Percentiles rank a stretch among this genome's conserved stretches.
phyloP scores from a whole-genome alignment of 176 grass and related monocot species.

The Bromus sterilis region DNA sequence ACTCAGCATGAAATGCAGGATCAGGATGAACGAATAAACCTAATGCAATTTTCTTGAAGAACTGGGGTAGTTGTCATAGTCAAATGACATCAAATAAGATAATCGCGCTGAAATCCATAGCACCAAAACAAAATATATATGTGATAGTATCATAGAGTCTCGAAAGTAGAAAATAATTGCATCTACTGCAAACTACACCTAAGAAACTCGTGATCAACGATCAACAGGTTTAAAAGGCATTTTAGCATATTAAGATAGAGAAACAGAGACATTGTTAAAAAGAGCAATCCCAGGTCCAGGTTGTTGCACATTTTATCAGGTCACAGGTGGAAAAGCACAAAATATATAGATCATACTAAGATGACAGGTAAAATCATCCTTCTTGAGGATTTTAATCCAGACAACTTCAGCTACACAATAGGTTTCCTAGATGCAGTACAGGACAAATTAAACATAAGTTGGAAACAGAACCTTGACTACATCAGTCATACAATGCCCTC shows the following conservation, averaged over 20 bases:
- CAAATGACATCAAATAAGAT: conserved; percentile 11
- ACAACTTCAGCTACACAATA: background rate
- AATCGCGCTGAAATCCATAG: conserved; percentile 12
- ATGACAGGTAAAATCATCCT: background rate
- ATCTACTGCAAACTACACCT: background rate
- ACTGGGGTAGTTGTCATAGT: background rate
- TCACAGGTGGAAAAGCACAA: background rate
- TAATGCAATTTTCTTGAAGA: background rate
- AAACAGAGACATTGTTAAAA: background rate
- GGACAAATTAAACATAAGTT: background rate
- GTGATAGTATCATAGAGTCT: background rate
- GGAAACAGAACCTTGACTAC: background rate
- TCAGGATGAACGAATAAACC: too few relatives aligned
- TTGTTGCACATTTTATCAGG: background rate
- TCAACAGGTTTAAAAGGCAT: background rate
- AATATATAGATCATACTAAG: background rate
- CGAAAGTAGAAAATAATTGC: background rate
- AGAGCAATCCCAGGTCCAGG: background rate
- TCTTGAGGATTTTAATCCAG: conserved; percentile 12
- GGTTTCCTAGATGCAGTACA: background rate
- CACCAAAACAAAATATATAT: background rate
- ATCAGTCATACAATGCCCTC: background rate
- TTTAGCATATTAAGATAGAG: background rate
- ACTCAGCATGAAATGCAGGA: background rate
- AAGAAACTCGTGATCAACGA: conserved; percentile 6